phyloP scores from a whole-genome alignment of 805 yeast genomes.

The Lachancea cidri region DNA sequence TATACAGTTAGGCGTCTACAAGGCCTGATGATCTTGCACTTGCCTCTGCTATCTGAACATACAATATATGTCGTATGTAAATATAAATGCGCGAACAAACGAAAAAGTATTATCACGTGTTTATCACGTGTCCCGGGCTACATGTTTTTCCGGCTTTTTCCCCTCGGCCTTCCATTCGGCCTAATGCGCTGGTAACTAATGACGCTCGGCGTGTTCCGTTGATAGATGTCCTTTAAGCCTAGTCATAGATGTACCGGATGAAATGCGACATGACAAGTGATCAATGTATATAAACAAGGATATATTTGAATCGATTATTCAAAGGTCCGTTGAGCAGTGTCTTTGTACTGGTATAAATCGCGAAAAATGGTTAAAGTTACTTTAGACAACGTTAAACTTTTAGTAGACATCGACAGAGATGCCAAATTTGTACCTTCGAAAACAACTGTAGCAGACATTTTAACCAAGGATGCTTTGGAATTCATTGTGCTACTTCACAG shows the following conservation, averaged over 20 bases:
- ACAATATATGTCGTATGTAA: no score
- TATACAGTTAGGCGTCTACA: background rate
- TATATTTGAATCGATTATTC: background rate
- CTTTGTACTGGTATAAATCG: background rate
- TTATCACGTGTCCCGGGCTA: background rate
- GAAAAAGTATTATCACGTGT: background rate
- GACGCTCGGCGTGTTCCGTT: background rate
- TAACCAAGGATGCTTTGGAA: constrained; percentile 47
- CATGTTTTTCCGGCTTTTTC: background rate
- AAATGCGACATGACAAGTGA: background rate
- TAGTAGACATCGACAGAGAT: constrained; percentile 30
- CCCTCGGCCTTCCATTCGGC: background rate
- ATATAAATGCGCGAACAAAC: background rate
- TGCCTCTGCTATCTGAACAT: no score
- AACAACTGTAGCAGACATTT: constrained; percentile 36
- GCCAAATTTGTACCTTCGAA: constrained; percentile 33
- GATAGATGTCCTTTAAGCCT: background rate
- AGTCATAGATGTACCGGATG: background rate
- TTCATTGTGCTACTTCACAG: constrained; percentile 71
- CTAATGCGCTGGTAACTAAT: background rate
- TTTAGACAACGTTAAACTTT: constrained; percentile 34
- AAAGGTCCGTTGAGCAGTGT: background rate
- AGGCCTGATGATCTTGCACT: background rate
- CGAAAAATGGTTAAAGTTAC: constrained; percentile 21
- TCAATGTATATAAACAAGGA: background rate